Conservation (phyloP, 805 yeast genomes). For the Sungouiozyma intestinalis region DNA sequence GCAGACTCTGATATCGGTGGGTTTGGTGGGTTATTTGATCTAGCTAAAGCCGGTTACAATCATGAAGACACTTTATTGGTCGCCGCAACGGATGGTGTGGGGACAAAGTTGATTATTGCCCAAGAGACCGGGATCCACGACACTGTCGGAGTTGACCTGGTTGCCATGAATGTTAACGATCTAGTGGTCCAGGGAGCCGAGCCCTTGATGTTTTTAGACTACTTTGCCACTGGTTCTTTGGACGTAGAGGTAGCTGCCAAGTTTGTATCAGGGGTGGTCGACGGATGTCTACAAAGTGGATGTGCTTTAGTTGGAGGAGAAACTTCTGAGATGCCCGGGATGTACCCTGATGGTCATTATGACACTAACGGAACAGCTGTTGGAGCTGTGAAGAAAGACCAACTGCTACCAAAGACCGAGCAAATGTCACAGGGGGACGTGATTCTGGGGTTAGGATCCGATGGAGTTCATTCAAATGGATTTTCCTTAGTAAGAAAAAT, state of each 20-base stretch:
- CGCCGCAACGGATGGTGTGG: constrained; percentile 99
- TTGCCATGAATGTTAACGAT: constrained; percentile 98
- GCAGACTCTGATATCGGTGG: constrained; percentile 98
- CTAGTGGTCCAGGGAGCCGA: constrained; percentile 98
- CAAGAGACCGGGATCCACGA: constrained; percentile 81
- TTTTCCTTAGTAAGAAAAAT: constrained; percentile 90
- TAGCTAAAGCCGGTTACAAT: constrained; percentile 74
- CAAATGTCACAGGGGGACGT: constrained; percentile 73
- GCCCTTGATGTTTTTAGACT: constrained; percentile 89
- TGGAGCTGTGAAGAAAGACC: constrained; percentile 79
- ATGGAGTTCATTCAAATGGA: constrained; percentile 95
- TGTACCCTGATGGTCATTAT: constrained; percentile 90
- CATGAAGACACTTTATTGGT: constrained; percentile 74
- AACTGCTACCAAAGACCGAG: constrained; percentile 60
- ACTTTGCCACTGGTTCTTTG: constrained; percentile 89
- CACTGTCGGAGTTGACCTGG: constrained; percentile 98
- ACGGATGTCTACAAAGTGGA: constrained; percentile 89
- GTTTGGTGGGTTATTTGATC: constrained; percentile 93
- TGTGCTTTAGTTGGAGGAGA: constrained; percentile 99
- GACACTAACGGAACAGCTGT: constrained; percentile 98
- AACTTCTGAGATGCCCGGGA: constrained; percentile 99
- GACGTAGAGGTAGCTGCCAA: constrained; percentile 76
- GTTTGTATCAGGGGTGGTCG: constrained; percentile 91
- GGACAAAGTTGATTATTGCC: constrained; percentile 91
- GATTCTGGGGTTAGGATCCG: constrained; percentile 76